Base-by-base conservation (phyloP, 345 rosid genomes). In the Brassica rapa region DNA sequence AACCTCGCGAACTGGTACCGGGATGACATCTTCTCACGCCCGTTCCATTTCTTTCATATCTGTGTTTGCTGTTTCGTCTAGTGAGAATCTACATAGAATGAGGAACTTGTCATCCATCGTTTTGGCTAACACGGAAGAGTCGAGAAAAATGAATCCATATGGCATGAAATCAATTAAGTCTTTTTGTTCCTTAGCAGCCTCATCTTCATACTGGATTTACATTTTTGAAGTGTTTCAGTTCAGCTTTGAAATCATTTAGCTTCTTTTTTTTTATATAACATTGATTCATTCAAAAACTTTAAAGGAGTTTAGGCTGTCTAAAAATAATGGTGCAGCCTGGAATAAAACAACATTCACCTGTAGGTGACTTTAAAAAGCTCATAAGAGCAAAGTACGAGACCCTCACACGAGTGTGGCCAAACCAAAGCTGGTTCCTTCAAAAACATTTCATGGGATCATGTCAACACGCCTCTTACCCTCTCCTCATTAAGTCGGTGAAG, bases 21-120 rank as follows among this genome's bases (percentile, higher is more conserved):
- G 97, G 68, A 93, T 93, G 98, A 97, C 97, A 56, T 91, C 97
- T 65, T 84, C 95, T 62, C 98, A 93, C 72, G 97, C 95, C 0
- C 95, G 89, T 55, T 85, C 89, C 79, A 84, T 93, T 79, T 90
- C 87, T 82, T 93, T 83, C 87, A 85, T 80, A 19, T 82, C 84
- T 32, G 73, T 82, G 2, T 90, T 84, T 72, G 62, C 80, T 68
- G 75, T 86, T 68, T 57, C 84, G 11, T 86, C 94, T 21, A 61
- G 98, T 93, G 88, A 84, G 49, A 24, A 62, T 43, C 71, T 25
- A 29, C 1, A 14, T 8, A 8, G 4, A 12, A 7, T 1, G 6
- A 61, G 2, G 1, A n/a, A 55, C n/a, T 56, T 15, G 6, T 43
- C 65, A 51, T 49, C 53, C 4, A 2, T 24, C 32, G 4, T 6